Evolutionary conservation across 805 yeast genomes (phyloP).

Genomic region (Brettanomyces naardenensis): DNA sequence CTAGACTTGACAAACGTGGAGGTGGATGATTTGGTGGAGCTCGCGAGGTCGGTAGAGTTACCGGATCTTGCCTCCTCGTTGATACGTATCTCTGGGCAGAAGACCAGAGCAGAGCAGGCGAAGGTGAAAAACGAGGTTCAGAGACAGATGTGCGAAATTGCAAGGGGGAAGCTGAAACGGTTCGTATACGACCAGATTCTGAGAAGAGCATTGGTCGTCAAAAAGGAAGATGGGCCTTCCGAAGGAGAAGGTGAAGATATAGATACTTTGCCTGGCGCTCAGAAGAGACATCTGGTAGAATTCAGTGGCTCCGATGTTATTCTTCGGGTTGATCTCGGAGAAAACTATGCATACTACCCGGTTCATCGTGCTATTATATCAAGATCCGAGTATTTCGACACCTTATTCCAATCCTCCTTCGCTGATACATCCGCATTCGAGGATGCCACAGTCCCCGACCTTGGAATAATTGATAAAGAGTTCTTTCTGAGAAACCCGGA

Average conservation of each 20-base stretch:
- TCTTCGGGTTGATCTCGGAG: slow-evolving; percentile 26
- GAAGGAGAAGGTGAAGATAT: not conserved
- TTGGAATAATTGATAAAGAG: slow-evolving; percentile 15
- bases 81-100: slow-evolving; percentile 16
- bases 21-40: slow-evolving; percentile 18
- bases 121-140: slow-evolving; percentile 28
- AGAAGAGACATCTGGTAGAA: slow-evolving; percentile 17
- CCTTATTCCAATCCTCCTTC: slow-evolving; percentile 51
- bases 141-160: slow-evolving; percentile 26
- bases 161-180: slow-evolving; percentile 26
- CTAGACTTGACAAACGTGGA: slow-evolving; percentile 28
- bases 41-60: slow-evolving; percentile 32
- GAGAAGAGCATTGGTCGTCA: not conserved
- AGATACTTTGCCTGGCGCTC: slow-evolving; percentile 12
- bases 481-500: slow-evolving; percentile 8
- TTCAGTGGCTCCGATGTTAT: slow-evolving; percentile 42
- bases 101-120: slow-evolving; percentile 16
- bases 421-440: slow-evolving; percentile 14
- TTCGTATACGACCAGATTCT: slow-evolving; percentile 25
- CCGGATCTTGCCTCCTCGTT: slow-evolving; percentile 26
- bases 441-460: slow-evolving; percentile 7
- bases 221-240: not conserved
- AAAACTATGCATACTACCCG: slow-evolving; percentile 39
- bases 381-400: slow-evolving; percentile 56
- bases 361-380: slow-evolving; percentile 53